These are phyloP conservation scores for Solanum verrucosum DNA, from an alignment of 257 asterid genomes.

Conservation along the genomic window DNA sequence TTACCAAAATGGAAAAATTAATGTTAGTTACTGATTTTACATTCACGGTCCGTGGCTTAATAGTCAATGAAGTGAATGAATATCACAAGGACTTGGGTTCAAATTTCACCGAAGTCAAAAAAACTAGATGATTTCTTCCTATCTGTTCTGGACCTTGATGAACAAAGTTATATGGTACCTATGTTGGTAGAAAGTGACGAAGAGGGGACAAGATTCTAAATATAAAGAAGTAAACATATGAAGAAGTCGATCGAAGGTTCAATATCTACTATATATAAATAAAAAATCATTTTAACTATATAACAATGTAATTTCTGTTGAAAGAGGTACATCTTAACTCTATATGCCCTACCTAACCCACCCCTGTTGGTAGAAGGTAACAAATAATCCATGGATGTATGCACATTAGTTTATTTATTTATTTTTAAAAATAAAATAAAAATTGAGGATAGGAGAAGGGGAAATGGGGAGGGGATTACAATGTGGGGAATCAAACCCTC, in stretches of 20 bases:
- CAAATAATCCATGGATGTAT: not conserved
- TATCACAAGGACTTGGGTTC: not conserved
- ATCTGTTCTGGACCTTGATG: not conserved
- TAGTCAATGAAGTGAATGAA: not conserved
- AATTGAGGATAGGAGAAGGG: not conserved
- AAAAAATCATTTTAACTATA: not conserved
- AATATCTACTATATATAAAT: too few species aligned
- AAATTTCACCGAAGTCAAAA: not conserved
- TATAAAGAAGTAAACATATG: too few species aligned
- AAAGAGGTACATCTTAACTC: not conserved
- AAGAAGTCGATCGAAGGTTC: not conserved
- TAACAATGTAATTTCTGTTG: not conserved
- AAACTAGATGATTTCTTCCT: not conserved
- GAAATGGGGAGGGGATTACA: not conserved
- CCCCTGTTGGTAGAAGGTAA: not conserved
- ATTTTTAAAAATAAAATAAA: too few species aligned
- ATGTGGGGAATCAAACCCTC: too few species aligned
- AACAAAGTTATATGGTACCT: not conserved
- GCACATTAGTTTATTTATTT: too few species aligned
- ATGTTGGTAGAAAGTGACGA: not conserved
- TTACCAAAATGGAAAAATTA: not conserved
- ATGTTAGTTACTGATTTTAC: not conserved
- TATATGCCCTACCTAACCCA: not conserved
- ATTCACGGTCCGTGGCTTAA: not conserved
- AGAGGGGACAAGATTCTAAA: not conserved